Evolutionary conservation across 257 asterid species (phyloP).

Genomic region (Schizonepeta tenuifolia): DNA sequence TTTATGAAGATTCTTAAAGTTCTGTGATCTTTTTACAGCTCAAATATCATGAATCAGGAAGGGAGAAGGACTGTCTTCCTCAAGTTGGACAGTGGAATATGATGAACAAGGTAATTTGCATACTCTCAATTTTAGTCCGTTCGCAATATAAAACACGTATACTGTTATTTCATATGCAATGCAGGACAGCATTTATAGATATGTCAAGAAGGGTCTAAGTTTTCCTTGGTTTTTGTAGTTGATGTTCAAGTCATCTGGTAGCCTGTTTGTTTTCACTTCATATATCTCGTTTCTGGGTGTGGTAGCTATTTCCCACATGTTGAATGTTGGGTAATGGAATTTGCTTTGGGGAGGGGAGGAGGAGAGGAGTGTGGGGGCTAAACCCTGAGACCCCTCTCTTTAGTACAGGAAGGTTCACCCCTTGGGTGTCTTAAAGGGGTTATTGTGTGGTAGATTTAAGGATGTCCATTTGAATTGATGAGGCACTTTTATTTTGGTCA

Average conservation of each 20-base stretch:
- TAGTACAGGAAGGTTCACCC: background rate
- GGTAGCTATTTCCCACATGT: background rate
- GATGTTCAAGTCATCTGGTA: background rate
- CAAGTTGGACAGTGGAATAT: constrained; percentile 99
- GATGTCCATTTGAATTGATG: background rate
- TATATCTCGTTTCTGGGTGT: background rate
- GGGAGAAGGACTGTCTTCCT: constrained; percentile 90
- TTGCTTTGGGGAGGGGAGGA: background rate
- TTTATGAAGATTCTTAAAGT: constrained; percentile 12
- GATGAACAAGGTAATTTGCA: constrained; percentile 84
- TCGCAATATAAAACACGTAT: background rate
- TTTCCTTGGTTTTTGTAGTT: background rate
- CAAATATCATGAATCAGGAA: constrained; percentile 91
- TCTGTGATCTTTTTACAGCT: constrained; percentile 53
- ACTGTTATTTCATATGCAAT: background rate
- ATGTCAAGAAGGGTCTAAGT: background rate
- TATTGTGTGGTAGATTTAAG: background rate
- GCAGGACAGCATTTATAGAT: background rate
- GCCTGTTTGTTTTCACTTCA: background rate
- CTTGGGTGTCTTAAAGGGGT: background rate
- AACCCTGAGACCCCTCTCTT: too few species aligned
- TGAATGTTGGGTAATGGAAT: background rate
- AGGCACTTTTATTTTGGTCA: background rate
- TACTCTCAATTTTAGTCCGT: background rate
- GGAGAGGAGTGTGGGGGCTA: too few species aligned